Evolutionary conservation across 2,329 filamentous ascomycete genomes (phyloP).

Genomic region (Myriosclerotinia duriaeana): DNA sequence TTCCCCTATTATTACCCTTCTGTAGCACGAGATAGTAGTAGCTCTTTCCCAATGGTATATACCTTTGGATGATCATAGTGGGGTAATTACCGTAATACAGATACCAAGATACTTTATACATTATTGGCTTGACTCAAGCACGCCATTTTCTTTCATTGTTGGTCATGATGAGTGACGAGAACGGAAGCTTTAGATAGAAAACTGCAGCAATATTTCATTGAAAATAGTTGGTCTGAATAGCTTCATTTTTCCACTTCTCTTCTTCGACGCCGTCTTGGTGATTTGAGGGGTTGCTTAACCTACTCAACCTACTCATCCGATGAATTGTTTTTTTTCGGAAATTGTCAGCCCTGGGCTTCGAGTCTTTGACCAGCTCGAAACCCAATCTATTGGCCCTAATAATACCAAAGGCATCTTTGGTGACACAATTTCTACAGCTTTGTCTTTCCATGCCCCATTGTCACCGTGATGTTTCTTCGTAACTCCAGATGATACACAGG

Average conservation of each 20-base stretch:
- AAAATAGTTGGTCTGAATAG: background rate
- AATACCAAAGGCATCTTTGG: background rate
- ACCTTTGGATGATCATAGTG: background rate
- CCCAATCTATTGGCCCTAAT: background rate
- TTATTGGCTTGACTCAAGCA: background rate
- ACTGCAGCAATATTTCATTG: background rate
- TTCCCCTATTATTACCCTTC: background rate
- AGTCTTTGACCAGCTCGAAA: constrained; percentile 1
- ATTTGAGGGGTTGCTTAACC: background rate
- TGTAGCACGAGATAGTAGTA: background rate
- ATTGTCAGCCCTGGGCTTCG: background rate
- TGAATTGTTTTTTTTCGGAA: background rate
- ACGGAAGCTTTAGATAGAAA: no score
- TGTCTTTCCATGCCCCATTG: no score
- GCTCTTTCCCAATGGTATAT: background rate
- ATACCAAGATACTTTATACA: background rate
- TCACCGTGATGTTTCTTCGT: background rate
- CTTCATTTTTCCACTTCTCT: background rate
- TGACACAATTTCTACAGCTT: background rate
- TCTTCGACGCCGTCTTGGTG: background rate
- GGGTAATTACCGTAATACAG: constrained; percentile 9
- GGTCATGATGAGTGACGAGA: background rate
- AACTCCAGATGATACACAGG: background rate
- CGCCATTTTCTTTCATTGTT: constrained; percentile 1
- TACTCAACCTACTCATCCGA: background rate